These are phyloP conservation scores for Colletotrichum lini DNA, from an alignment of 2,329 filamentous ascomycete species.

Conservation along the genomic window DNA sequence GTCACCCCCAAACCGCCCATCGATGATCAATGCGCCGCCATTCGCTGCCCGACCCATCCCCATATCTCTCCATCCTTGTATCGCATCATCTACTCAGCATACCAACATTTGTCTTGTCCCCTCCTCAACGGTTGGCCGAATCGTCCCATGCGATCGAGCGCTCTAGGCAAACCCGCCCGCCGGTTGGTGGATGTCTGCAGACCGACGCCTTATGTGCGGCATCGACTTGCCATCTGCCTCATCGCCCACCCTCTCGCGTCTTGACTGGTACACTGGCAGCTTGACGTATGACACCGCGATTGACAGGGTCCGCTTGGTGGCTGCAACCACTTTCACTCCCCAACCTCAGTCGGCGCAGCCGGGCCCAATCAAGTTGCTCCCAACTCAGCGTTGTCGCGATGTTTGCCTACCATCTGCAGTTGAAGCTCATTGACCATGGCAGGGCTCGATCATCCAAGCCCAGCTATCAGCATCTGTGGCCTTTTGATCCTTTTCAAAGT, in stretches of 20 bases:
- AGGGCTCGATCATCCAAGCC: too few species aligned
- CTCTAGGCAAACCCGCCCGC: slow-evolving; percentile 3
- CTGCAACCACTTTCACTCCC: slow-evolving; percentile 36
- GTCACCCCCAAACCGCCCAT: background rate
- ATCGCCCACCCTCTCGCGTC: slow-evolving; percentile 5
- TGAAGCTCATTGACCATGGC: too few species aligned
- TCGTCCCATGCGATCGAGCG: slow-evolving; percentile 23
- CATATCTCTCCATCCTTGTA: slow-evolving; percentile 29
- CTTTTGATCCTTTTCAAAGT: too few species aligned
- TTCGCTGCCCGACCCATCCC: background rate
- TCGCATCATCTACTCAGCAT: slow-evolving; percentile 30
- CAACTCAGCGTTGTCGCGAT: too few species aligned
- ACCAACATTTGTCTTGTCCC: background rate
- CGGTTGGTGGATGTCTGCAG: slow-evolving; percentile 19
- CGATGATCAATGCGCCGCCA: slow-evolving; percentile 1
- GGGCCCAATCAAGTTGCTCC: background rate
- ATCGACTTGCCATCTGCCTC: slow-evolving; percentile 17
- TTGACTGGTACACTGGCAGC: slow-evolving; percentile 25
- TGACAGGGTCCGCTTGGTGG: slow-evolving; percentile 15
- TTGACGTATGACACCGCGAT: slow-evolving; percentile 30
- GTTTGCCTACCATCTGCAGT: background rate
- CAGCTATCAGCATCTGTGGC: too few species aligned
- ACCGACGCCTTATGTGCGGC: slow-evolving; percentile 18
- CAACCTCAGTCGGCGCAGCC: background rate
- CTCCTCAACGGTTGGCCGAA: slow-evolving; percentile 9